These are phyloP conservation scores for Penicillium vulpinum DNA, from an alignment of 2,329 filamentous ascomycete genomes.

Conservation along the genomic window DNA sequence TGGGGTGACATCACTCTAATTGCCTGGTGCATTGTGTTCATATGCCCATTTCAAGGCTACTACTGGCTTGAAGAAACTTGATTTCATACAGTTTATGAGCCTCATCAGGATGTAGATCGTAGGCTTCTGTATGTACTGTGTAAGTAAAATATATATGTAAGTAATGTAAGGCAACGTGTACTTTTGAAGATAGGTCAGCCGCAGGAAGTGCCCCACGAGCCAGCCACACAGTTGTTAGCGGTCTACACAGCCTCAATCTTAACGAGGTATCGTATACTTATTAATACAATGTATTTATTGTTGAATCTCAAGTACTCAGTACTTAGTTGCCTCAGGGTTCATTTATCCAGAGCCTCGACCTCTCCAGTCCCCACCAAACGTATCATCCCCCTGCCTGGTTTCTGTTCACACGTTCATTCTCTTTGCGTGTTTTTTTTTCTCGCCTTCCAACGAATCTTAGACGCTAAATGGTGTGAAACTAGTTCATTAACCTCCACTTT, in stretches of 20 bases:
- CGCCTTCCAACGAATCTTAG: background rate
- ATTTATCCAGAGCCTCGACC: conserved; percentile 28
- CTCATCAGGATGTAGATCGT: background rate
- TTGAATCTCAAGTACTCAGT: conserved; percentile 7
- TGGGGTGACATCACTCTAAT: conserved; percentile 6
- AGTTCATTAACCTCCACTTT: background rate
- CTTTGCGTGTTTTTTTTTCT: background rate
- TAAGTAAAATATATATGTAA: background rate
- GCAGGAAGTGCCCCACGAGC: conserved; percentile 16
- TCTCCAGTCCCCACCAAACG: conserved; percentile 11
- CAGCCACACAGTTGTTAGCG: conserved; percentile 23
- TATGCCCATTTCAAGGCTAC: background rate
- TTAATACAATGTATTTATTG: accelerated
- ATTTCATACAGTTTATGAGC: background rate
- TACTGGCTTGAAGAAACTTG: background rate
- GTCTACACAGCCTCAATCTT: conserved; percentile 28
- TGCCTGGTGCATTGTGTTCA: background rate
- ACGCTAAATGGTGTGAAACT: background rate
- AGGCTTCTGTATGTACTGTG: background rate
- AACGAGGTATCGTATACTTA: conserved; percentile 15
- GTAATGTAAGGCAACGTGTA: conserved; percentile 1
- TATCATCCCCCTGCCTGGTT: conserved; percentile 10
- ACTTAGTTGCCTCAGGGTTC: conserved; percentile 18
- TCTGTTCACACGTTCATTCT: background rate
- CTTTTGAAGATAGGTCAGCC: conserved; percentile 4